Conservation (phyloP, 1,284 basidiomycete genomes). For the Ustilago xerochloae region DNA sequence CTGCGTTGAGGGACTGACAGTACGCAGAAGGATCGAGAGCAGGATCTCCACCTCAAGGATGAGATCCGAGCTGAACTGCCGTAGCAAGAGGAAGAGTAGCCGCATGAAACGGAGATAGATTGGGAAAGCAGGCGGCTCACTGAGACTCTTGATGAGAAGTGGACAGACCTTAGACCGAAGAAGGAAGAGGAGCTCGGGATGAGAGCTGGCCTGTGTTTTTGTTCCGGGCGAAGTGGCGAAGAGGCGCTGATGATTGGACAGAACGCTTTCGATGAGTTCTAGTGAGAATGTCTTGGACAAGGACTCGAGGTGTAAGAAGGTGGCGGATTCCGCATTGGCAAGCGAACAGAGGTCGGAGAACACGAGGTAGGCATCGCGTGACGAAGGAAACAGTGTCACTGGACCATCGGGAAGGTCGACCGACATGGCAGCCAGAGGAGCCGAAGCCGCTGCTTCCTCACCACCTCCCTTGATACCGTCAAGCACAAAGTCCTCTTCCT, state of each 20-base stretch:
- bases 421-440: constrained; percentile 61
- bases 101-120: constrained; percentile 89
- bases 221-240: constrained; percentile 70
- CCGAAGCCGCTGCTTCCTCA: constrained; percentile 61
- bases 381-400: constrained; percentile 77
- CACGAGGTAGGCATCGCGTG: constrained; percentile 84
- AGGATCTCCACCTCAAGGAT: constrained; percentile 66
- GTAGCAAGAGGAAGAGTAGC: constrained; percentile 89
- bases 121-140: constrained; percentile 83
- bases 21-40: constrained; percentile 61
- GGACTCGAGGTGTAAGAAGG: constrained; percentile 83
- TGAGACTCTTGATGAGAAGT: constrained; percentile 79
- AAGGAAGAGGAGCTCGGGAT: constrained; percentile 83
- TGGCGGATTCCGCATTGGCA: constrained; percentile 75
- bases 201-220: constrained; percentile 64
- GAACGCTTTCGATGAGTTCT: constrained; percentile 93
- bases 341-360: constrained; percentile 63
- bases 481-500: constrained; percentile 75
- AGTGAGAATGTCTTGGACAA: constrained; percentile 93
- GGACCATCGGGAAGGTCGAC: constrained; percentile 55
- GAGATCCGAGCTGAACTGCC: constrained; percentile 84
- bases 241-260: constrained; percentile 90
- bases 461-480: constrained; percentile 59
- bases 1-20: constrained; percentile 35
- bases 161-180: constrained; percentile 90